These are phyloP conservation scores for Aspergillus sp. DNA, from an alignment of 2,329 filamentous ascomycete species.

Conservation along the genomic window DNA sequence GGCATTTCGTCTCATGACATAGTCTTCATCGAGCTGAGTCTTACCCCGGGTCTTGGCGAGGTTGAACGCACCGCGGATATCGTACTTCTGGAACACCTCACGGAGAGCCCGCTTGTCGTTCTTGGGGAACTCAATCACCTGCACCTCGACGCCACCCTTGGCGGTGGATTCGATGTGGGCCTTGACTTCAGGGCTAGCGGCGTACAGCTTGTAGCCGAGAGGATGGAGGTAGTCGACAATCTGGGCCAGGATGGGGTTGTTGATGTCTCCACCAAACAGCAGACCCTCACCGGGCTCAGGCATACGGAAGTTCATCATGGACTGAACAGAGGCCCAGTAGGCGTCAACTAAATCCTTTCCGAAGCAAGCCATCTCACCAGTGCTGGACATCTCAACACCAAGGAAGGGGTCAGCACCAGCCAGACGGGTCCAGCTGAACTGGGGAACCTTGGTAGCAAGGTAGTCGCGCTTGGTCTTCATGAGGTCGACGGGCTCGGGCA, in stretches of 20 bases:
- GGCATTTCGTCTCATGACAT: conserved; percentile 96
- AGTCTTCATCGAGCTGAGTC: conserved; percentile 84
- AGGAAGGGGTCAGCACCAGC: conserved; percentile 96
- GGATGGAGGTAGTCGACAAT: conserved; percentile 82
- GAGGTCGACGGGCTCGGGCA: conserved; percentile 76
- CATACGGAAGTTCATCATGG: conserved; percentile 98
- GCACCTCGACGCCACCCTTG: conserved; percentile 62
- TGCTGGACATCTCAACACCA: conserved; percentile 94
- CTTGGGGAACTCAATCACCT: conserved; percentile 94
- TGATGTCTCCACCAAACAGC: conserved; percentile 79
- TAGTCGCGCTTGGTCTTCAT: conserved; percentile 89
- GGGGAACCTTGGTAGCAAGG: conserved; percentile 92
- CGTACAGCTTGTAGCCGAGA: conserved; percentile 89
- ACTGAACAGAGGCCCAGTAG: conserved; percentile 94
- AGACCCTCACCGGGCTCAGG: conserved; percentile 92
- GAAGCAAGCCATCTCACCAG: conserved; percentile 98
- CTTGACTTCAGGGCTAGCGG: conserved; percentile 75
- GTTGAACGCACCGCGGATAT: conserved; percentile 95
- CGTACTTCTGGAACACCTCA: conserved; percentile 93
- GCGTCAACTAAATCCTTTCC: conserved; percentile 92
- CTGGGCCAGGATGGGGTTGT: conserved; percentile 60
- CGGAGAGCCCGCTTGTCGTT: conserved; percentile 90
- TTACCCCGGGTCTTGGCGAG: conserved; percentile 74
- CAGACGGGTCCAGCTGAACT: conserved; percentile 98
- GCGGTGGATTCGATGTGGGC: conserved; percentile 64